Evolutionary conservation across 768 basidiomycete genomes (phyloP).

Genomic region (Tylopilus plumbeoviolaceoides): DNA sequence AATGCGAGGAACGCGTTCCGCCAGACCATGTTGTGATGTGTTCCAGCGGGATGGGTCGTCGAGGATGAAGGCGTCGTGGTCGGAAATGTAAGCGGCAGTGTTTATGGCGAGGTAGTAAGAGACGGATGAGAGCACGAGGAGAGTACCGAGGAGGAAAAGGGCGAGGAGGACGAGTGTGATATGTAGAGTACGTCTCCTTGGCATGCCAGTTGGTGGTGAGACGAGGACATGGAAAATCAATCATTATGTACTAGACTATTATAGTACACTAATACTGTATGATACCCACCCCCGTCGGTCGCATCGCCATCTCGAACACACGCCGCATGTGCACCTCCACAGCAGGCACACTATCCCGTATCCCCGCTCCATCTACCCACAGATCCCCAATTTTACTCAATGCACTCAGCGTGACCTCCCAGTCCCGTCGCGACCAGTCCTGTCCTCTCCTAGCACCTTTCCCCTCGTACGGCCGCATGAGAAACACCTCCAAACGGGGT

Average conservation of each 20-base stretch:
- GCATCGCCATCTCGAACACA: constrained; percentile 46
- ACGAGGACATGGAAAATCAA: neutral
- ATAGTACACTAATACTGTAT: neutral
- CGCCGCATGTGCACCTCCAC: constrained; percentile 45
- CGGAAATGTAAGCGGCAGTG: constrained; percentile 71
- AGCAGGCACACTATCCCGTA: constrained; percentile 46
- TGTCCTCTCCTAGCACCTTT: constrained; percentile 61
- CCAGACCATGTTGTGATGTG: constrained; percentile 52
- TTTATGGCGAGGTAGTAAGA: constrained; percentile 87
- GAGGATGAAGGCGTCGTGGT: constrained; percentile 64
- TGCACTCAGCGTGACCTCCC: constrained; percentile 50
- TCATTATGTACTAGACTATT: too few relatives aligned
- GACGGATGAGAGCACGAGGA: constrained; percentile 87
- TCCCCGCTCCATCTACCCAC: constrained; percentile 54
- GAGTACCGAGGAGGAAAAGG: constrained; percentile 80
- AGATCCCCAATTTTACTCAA: constrained; percentile 44
- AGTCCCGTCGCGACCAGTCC: constrained; percentile 70
- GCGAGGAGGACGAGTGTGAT: constrained; percentile 55
- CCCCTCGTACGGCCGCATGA: constrained; percentile 43
- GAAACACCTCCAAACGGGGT: constrained; percentile 51
- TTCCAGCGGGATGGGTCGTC: constrained; percentile 59
- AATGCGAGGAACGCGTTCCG: constrained; percentile 84
- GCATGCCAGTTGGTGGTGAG: constrained; percentile 27
- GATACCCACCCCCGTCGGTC: constrained; percentile 35
- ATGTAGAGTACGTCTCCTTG: constrained; percentile 44